Base-by-base conservation (phyloP, 2,329 filamentous ascomycete species). In the Mollisiaceae sp. region DNA sequence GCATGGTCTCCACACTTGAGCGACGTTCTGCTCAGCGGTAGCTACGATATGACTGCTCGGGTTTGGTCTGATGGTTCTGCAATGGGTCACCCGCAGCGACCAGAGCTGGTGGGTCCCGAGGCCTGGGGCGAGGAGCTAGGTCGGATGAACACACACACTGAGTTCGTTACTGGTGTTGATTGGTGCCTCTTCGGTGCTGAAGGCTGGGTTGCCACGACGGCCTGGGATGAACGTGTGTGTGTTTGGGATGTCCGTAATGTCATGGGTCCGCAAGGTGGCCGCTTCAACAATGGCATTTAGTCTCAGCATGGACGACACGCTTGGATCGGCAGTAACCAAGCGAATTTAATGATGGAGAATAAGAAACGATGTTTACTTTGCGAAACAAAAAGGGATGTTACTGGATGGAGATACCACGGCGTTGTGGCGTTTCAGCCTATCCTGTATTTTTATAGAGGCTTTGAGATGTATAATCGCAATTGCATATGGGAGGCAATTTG, bases 31-130 rank as follows among this genome's bases (percentile, higher is more conserved):
- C 84, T 97, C 50, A 95, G 89, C 72, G 94, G 92, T 1, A 95
- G 93, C 76, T 99, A 99, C 78, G 95, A 99, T 79, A 99, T 99
- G 95, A 97, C 92, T 6, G 96, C 95, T 71, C 87, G 95, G 38
- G 83, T 97, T 59, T 99, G 95, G 95, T 93, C 89, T 12, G 95
- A 98, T 76, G 91, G 88, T 69, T 78, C 66, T 36, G 79, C 81
- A 5, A 80, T 82, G 68, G 81, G 82, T 77, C 4, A 72, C 70
- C 56, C 62, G 20, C 11, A 12, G 12, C 50, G 50, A 54, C 65
- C 67, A 75, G 77, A 38, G 66, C 76, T 66, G 75, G 78, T 63
- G 73, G 74, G 56, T 9, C 59, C 60, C 35, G 27, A 47, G 20
- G 47, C 38, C 36, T 38, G 41, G 2, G 64, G 65, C 8, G 57